phyloP scores from a whole-genome alignment of 352 stramenopile genomes.

The Pythium utonaiense region DNA sequence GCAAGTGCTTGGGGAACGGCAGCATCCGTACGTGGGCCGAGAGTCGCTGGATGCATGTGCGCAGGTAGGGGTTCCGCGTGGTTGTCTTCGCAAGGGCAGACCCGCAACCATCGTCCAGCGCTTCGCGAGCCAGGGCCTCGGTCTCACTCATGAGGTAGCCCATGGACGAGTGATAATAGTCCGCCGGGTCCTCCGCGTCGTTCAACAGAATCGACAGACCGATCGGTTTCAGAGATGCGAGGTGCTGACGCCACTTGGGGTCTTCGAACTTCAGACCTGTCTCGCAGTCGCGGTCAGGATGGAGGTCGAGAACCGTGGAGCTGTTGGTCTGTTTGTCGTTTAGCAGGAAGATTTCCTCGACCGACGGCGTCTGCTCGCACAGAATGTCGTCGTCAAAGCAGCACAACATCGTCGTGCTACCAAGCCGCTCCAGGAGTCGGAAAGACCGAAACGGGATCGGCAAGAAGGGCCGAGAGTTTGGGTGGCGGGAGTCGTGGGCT shows the following conservation, averaged over 20 bases:
- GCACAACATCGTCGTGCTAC: constrained; percentile 85
- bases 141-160: constrained; percentile 72
- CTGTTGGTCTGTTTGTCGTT: constrained; percentile 63
- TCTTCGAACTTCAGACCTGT: constrained; percentile 86
- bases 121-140: not conserved
- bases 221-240: constrained; percentile 77
- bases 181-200: constrained; percentile 63
- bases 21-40: constrained; percentile 84
- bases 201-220: constrained; percentile 80
- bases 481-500: constrained; percentile 37
- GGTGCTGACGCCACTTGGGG: constrained; percentile 76
- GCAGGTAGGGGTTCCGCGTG: constrained; percentile 36
- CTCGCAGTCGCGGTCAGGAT: constrained; percentile 63
- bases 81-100: constrained; percentile 14
- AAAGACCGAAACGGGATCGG: constrained; percentile 74
- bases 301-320: constrained; percentile 71
- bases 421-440: constrained; percentile 71
- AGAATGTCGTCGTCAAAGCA: constrained; percentile 87
- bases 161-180: constrained; percentile 64
- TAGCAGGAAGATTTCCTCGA: constrained; percentile 84
- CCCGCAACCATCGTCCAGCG: constrained; percentile 3
- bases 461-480: constrained; percentile 27
- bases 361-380: constrained; percentile 71
- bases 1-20: constrained; percentile 75
- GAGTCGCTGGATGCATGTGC: constrained; percentile 70